Conservation (phyloP, 176 grass and related monocot genomes). For the Pontederia paniculata region DNA sequence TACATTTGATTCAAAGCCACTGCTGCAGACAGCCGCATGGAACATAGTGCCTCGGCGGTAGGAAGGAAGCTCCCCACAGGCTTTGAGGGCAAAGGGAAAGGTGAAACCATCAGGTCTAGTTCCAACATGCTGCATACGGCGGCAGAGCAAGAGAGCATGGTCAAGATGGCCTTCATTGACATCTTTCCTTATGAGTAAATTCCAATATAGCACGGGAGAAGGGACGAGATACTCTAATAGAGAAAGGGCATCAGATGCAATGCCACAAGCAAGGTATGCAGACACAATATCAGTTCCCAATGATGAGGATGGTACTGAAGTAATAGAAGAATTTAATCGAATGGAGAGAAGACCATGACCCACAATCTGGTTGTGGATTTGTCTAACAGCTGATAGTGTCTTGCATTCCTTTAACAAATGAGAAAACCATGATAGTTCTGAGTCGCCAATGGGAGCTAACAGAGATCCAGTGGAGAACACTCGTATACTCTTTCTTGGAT, state of each 20-base stretch:
- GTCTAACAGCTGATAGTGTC: not conserved
- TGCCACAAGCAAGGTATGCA: conserved; percentile 6
- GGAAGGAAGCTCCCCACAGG: conserved; percentile 65
- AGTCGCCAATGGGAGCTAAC: not conserved
- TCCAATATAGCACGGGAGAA: conserved; percentile 59
- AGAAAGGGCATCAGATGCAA: conserved; percentile 25
- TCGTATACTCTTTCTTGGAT: not conserved
- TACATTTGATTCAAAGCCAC: conserved; percentile 58
- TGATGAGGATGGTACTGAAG: not conserved
- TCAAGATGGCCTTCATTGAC: conserved; percentile 54
- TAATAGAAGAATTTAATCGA: not conserved
- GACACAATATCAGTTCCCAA: conserved; percentile 15
- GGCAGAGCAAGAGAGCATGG: conserved; percentile 36
- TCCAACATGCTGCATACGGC: conserved; percentile 51
- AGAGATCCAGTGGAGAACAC: conserved; percentile 9
- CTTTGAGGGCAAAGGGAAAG: conserved; percentile 63
- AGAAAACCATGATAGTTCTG: not conserved
- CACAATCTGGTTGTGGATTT: conserved; percentile 19
- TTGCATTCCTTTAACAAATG: conserved; percentile 15
- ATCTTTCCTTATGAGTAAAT: conserved; percentile 44
- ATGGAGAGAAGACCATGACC: conserved; percentile 6
- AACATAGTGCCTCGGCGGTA: conserved; percentile 44
- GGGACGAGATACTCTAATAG: conserved; percentile 42
- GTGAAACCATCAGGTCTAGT: conserved; percentile 62
- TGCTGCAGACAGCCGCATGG: conserved; percentile 54